Evolutionary conservation across 2,329 filamentous ascomycete species (phyloP).

Genomic region (Alternaria alternata): DNA sequence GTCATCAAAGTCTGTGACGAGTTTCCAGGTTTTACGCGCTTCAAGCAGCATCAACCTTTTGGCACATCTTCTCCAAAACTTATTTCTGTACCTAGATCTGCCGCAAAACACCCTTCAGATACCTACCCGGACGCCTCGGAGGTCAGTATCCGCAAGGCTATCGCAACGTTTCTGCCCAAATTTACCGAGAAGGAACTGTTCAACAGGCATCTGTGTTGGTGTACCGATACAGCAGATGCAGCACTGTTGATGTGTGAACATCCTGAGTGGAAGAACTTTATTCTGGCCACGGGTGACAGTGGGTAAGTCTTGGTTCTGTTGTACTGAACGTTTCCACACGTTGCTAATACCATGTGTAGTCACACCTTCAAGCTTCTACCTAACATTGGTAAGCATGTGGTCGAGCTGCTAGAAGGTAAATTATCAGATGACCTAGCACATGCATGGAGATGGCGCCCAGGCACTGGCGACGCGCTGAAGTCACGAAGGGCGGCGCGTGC

Average conservation of each 20-base stretch:
- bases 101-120: slow-evolving; percentile 56
- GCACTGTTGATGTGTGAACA: slow-evolving; percentile 67
- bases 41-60: slow-evolving; percentile 53
- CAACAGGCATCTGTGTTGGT: slow-evolving; percentile 63
- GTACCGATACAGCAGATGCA: slow-evolving; percentile 68
- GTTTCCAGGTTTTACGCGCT: slow-evolving; percentile 60
- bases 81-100: slow-evolving; percentile 61
- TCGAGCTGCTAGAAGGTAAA: slow-evolving; percentile 55
- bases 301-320: slow-evolving; percentile 46
- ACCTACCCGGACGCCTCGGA: slow-evolving; percentile 58
- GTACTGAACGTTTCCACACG: not conserved
- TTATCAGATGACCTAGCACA: slow-evolving; percentile 51
- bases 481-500: slow-evolving; percentile 53
- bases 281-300: slow-evolving; percentile 58
- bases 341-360: slow-evolving; percentile 30
- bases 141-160: slow-evolving; percentile 42
- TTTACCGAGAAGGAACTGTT: slow-evolving; percentile 53
- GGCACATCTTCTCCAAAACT: slow-evolving; percentile 57
- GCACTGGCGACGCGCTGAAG: slow-evolving; percentile 54
- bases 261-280: slow-evolving; percentile 59
- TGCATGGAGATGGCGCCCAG: slow-evolving; percentile 58
- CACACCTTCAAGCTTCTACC: slow-evolving; percentile 59
- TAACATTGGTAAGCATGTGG: slow-evolving; percentile 58
- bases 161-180: slow-evolving; percentile 54
- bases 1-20: slow-evolving; percentile 65